Evolutionary conservation across 768 basidiomycete species (phyloP).

Genomic region (Boletellus sp.): DNA sequence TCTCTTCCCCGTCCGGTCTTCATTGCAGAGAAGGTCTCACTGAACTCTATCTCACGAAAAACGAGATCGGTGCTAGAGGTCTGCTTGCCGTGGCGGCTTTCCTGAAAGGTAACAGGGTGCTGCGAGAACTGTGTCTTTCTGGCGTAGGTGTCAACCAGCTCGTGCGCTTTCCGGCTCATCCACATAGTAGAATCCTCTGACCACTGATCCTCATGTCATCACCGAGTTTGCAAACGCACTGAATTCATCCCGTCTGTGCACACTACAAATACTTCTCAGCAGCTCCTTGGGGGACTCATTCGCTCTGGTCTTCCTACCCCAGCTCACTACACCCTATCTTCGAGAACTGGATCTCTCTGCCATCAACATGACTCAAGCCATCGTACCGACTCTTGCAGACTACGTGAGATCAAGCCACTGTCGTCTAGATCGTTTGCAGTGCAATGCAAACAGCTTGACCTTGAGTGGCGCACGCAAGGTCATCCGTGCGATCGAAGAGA

Average conservation of each 20-base stretch:
- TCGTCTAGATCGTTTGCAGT: conserved; percentile 45
- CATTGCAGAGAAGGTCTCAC: conserved; percentile 39
- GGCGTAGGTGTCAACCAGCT: conserved; percentile 40
- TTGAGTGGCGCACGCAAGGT: conserved; percentile 43
- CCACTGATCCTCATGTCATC: conserved; percentile 34
- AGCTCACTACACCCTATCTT: conserved; percentile 45
- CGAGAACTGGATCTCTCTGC: conserved; percentile 55
- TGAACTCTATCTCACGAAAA: conserved; percentile 57
- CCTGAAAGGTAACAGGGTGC: conserved; percentile 40
- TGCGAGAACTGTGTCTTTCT: conserved; percentile 53
- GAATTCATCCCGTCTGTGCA: conserved; percentile 50
- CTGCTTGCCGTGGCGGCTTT: conserved; percentile 52
- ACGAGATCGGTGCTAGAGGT: conserved; percentile 52
- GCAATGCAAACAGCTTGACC: conserved; percentile 55
- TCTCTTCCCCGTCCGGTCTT: conserved; percentile 46
- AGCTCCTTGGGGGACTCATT: conserved; percentile 50
- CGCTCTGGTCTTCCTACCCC: conserved; percentile 45
- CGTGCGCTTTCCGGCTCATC: conserved; percentile 9
- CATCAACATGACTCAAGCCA: conserved; percentile 41
- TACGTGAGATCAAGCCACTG: conserved; percentile 53
- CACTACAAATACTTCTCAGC: conserved; percentile 51
- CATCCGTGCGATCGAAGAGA: conserved; percentile 43
- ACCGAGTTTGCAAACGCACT: conserved; percentile 44
- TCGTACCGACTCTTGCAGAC: conserved; percentile 40
- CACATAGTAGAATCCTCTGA: conserved; percentile 38